A percentile compares a stretch with the other conserved stretches of the same genome.
Conservation (phyloP, 345 rosid genomes). For the Euclidium syriacum region DNA sequence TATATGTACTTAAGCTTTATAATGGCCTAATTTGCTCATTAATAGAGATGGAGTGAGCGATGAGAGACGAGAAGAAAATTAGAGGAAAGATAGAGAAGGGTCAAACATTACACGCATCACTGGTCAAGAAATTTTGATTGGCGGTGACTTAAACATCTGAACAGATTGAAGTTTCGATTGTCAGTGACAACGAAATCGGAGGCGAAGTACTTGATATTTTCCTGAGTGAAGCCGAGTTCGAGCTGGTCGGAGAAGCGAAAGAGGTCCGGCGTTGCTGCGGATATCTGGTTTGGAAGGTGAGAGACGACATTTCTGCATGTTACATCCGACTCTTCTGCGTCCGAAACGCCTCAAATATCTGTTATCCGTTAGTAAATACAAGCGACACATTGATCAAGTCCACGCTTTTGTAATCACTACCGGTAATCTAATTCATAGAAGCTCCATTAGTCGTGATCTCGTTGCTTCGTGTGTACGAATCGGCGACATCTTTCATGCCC, state of each 20-base stretch:
- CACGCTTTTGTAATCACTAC: slow-evolving; percentile 43
- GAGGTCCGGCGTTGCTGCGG: slow-evolving; percentile 43
- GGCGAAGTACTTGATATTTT: slow-evolving; percentile 67
- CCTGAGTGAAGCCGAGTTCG: slow-evolving; percentile 65
- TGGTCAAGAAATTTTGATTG: too few species aligned
- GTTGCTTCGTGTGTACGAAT: slow-evolving; percentile 29
- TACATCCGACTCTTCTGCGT: slow-evolving; percentile 26
- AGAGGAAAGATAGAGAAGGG: too few species aligned
- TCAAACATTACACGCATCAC: too few species aligned
- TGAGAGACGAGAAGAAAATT: too few species aligned
- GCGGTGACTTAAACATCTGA: too few species aligned
- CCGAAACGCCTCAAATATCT: slow-evolving; percentile 42
- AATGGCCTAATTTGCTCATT: too few species aligned
- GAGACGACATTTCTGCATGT: slow-evolving; percentile 17
- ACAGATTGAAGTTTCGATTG: too few species aligned
- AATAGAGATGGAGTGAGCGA: too few species aligned
- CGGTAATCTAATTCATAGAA: slow-evolving; percentile 30
- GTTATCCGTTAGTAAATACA: slow-evolving; percentile 36
- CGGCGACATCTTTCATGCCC: slow-evolving; percentile 43
- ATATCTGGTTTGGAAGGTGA: slow-evolving; percentile 4
- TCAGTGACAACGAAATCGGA: too few species aligned
- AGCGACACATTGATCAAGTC: slow-evolving; percentile 27
- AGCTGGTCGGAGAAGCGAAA: slow-evolving; percentile 61
- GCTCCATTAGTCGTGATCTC: slow-evolving; percentile 23
- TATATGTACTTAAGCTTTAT: too few species aligned